Base-by-base conservation (phyloP, 148 eudicot species). In the Amaranthus palmeri region DNA sequence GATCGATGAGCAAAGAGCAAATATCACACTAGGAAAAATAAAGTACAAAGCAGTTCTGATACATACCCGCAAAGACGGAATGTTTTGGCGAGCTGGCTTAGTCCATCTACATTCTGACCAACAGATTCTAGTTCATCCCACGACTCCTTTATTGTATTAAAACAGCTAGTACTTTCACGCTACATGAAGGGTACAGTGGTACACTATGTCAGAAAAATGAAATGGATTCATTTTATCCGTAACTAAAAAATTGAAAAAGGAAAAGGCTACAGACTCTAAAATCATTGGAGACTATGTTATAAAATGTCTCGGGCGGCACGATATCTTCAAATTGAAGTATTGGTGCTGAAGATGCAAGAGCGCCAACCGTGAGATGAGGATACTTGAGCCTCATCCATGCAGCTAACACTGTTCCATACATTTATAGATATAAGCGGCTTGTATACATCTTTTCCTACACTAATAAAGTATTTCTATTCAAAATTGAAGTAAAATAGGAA, bases 351-450 rank as follows among this genome's bases (percentile, higher is more conserved):
- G 98, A 86, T 82, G 98, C 92, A 54, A 93, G 86, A 0, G 98
- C 98, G 11, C 98, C 98, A 66, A 90, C 82, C 5, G 95, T 88
- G 61, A 91, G 72, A 72, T 93, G 95, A 42, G 96, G 98, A 80
- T 93, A 91, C 70, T 93, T 93, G 77, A 93, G 92, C 79, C 96
- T 85, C 96, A 93, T 90, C 98, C 98, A 93, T 54, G 95, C 90
- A 25, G 98, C 98, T 74, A 93, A 68, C 96, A 91, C 98, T 93
- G 86, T 80, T 70, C 54, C 81, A 81, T 61, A 77, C 67, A 82
- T 15, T 66, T 11, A 40, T 44, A 8, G 8, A 40, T 42, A 58
- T 68, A 5, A 49, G 25, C 12, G 48, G 13, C 57, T 11, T 55
- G 7, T 71, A 65, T 47, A 25, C 36, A 53, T 41, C 14, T n/a